Evolutionary conservation across 805 yeast species (phyloP), one percentile per base, ranked within the genome.

Genomic region (Teunomyces tritomae): DNA sequence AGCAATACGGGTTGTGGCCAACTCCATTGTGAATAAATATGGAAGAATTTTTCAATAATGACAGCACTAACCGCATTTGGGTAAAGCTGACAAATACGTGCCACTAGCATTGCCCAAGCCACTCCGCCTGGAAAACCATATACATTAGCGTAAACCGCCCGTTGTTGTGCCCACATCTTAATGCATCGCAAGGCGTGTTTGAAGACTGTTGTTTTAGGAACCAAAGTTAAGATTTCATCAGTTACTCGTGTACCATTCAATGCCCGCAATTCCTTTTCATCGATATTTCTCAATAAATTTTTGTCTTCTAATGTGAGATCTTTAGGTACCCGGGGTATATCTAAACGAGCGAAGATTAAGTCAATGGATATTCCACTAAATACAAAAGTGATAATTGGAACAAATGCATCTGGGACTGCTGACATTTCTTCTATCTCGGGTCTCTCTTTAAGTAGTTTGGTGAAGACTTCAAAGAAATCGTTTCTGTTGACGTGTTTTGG

Each of bases 91-190:
- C 99, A 94, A 27, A 94, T 89, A 58, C 99, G 78, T 1, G 98
- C 99, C n/a, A 91, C 97, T 35, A 94, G 67, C 97, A 94, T 94
- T 0, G 99, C 99, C 99, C 99, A 94, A 1, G 99, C 99, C 43
- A 94, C 99, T 67, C 99, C 99, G 60, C 99, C 99, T 0, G 98
- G 99, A 68, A 92, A 94, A 0, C 99, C 99, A 77, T 86, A 89
- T 39, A 94, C 86, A 62, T 94, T 94, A 5, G 89, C 97, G 68
- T 94, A 94, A 11, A 94, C 81, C 0, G 97, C 98, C 44, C 98
- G 78, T 59, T 90, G 82, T 62, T 90, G 92, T 0, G 99, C 99
- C 99, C 99, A 94, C 59, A 94, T 75, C 66, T 94, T 94, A 53
- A 94, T 87, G 11, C 96, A 91, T 54, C 99, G 75, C 49, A 94